Conservation (phyloP, 2,329 filamentous ascomycete genomes). For the Penicillium vulpinum region DNA sequence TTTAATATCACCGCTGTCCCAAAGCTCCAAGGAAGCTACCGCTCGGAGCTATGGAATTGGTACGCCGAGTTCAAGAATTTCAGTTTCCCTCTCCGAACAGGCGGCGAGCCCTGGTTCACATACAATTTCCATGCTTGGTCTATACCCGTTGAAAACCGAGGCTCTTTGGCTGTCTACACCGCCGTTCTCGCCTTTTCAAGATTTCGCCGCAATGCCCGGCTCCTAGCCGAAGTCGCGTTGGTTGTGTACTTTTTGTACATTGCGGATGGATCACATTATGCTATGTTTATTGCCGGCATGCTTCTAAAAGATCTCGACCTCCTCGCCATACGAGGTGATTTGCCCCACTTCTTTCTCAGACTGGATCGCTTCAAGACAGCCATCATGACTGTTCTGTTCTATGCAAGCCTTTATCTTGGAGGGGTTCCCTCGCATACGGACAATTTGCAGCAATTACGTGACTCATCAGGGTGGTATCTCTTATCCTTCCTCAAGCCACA, state of each 20-base stretch:
- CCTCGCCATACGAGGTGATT: slow-evolving; percentile 51
- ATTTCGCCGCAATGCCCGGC: slow-evolving; percentile 55
- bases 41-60: slow-evolving; percentile 55
- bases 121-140: slow-evolving; percentile 65
- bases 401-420: slow-evolving; percentile 57
- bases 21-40: slow-evolving; percentile 43
- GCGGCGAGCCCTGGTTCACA: slow-evolving; percentile 57
- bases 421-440: slow-evolving; percentile 58
- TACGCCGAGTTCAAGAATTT: slow-evolving; percentile 65
- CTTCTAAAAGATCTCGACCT: slow-evolving; percentile 63
- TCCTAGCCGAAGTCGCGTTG: slow-evolving; percentile 55
- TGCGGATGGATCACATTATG: slow-evolving; percentile 63
- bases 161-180: slow-evolving; percentile 65
- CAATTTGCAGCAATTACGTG: slow-evolving; percentile 52
- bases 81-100: slow-evolving; percentile 64
- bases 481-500: slow-evolving; percentile 64
- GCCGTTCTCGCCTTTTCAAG: slow-evolving; percentile 58
- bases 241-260: slow-evolving; percentile 68
- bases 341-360: slow-evolving; percentile 52
- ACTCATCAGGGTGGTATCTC: slow-evolving; percentile 62
- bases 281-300: slow-evolving; percentile 63
- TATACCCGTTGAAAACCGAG: slow-evolving; percentile 64
- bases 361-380: slow-evolving; percentile 52
- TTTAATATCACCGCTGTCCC: slow-evolving; percentile 51
- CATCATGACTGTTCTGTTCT: slow-evolving; percentile 57